A percentile compares a stretch with the other conserved stretches of the same genome.
Evolutionary conservation across 1,284 basidiomycete species (phyloP).

Genomic region (Ustilago hordei): DNA sequence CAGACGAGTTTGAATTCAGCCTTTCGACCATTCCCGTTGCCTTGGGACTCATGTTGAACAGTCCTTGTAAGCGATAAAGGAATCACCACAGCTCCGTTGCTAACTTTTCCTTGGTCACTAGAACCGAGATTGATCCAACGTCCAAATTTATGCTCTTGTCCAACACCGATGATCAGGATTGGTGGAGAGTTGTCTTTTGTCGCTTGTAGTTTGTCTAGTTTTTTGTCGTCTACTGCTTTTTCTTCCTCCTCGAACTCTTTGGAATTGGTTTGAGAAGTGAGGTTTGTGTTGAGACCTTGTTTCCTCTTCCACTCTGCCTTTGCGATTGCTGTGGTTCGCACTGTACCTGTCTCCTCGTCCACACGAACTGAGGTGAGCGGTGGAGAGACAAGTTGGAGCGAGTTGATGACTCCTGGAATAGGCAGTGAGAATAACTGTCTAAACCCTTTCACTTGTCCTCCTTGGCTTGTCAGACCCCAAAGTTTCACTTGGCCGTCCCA

Average conservation of each 20-base stretch:
- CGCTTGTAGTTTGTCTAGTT: conserved; percentile 16
- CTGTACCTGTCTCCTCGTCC: not conserved
- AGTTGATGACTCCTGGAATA: conserved; percentile 86
- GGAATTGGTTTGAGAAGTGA: not conserved
- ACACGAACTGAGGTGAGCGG: conserved; percentile 67
- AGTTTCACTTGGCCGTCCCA: conserved; percentile 88
- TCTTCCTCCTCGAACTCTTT: not conserved
- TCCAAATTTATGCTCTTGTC: conserved; percentile 88
- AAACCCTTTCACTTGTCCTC: conserved; percentile 78
- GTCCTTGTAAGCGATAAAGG: conserved; percentile 20
- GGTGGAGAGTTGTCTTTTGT: conserved; percentile 56
- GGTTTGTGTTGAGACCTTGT: conserved; percentile 17
- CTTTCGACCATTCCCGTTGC: not conserved
- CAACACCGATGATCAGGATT: conserved; percentile 82
- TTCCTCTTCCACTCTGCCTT: conserved; percentile 32
- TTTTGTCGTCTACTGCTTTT: not conserved
- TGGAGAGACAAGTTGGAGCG: conserved; percentile 81
- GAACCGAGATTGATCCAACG: conserved; percentile 79
- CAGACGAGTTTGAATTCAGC: conserved; percentile 12
- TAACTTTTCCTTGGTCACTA: conserved; percentile 75
- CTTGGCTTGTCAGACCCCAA: conserved; percentile 82
- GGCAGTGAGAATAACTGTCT: conserved; percentile 76
- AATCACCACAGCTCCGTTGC: conserved; percentile 81
- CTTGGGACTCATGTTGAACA: not conserved
- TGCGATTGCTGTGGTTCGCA: conserved; percentile 12